Percentiles rank a stretch among this genome's conserved stretches.
phyloP scores from a whole-genome alignment of 305 asterid genomes.

The Solanum hybrid region DNA sequence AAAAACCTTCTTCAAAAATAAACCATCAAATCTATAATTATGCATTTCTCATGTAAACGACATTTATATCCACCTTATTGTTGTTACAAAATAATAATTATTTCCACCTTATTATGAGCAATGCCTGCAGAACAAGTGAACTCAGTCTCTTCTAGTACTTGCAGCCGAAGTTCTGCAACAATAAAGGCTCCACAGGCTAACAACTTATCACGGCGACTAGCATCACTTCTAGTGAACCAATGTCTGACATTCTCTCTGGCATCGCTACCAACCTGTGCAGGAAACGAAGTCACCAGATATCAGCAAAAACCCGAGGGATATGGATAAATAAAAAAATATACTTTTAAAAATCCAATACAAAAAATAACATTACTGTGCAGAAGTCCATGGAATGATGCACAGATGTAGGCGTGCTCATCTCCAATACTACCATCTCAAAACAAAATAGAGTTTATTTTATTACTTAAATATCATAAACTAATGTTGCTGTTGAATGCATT shows the following conservation, averaged over 20 bases:
- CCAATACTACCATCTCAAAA: background rate
- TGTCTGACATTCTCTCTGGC: constrained; percentile 38
- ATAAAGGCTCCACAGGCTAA: constrained; percentile 87
- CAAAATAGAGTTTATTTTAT: background rate
- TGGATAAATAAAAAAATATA: background rate
- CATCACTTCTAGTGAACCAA: constrained; percentile 51
- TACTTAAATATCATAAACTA: background rate
- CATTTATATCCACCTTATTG: background rate
- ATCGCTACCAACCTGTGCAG: constrained; percentile 39
- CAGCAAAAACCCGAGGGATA: background rate
- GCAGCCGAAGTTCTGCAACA: constrained; percentile 80
- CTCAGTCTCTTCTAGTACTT: constrained; percentile 71
- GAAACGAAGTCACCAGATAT: constrained; percentile 3
- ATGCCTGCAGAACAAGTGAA: constrained; percentile 94
- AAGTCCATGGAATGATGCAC: background rate
- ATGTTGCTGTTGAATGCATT: background rate
- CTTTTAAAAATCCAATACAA: background rate
- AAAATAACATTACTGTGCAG: background rate
- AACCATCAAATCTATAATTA: background rate
- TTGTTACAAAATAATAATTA: background rate
- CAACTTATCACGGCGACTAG: constrained; percentile 60
- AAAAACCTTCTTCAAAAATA: background rate
- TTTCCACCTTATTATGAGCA: constrained; percentile 83
- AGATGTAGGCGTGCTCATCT: background rate
- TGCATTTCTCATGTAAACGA: background rate